Evolutionary conservation across 192 early-diverging fungal genomes (phyloP).

Genomic region (Dissophora globulifera): DNA sequence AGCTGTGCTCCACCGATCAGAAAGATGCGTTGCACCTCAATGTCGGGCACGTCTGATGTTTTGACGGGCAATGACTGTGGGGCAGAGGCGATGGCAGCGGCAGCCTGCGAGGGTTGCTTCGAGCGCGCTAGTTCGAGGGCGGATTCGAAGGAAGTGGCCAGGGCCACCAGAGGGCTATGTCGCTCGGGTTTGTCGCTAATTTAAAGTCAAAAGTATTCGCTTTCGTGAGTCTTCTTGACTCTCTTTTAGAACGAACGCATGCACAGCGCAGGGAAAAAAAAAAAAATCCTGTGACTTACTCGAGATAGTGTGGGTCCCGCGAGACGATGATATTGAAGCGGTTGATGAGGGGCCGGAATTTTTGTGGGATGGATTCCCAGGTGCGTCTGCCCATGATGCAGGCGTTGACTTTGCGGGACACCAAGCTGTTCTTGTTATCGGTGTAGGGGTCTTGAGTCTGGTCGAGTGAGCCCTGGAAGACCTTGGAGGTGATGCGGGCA

Average conservation of each 20-base stretch:
- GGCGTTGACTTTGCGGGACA: slow-evolving; percentile 67
- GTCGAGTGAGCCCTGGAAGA: too few species aligned
- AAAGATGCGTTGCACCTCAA: slow-evolving; percentile 65
- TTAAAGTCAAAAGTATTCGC: neutral
- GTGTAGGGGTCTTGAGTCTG: too few species aligned
- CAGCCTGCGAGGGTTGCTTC: slow-evolving; percentile 14
- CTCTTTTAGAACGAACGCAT: too few species aligned
- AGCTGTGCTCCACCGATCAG: slow-evolving; percentile 84
- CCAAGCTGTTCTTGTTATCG: too few species aligned
- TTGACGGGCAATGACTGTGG: neutral
- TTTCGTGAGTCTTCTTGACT: too few species aligned
- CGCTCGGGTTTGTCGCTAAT: slow-evolving; percentile 46
- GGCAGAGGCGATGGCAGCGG: neutral
- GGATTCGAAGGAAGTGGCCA: slow-evolving; percentile 60
- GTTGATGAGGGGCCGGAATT: slow-evolving; percentile 79
- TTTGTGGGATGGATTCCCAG: slow-evolving; percentile 92
- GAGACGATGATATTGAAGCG: slow-evolving; percentile 91
- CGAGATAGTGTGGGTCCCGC: slow-evolving; percentile 62
- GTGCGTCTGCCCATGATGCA: slow-evolving; percentile 95
- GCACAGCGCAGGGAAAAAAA: too few species aligned
- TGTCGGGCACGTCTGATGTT: slow-evolving; percentile 1
- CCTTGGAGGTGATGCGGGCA: slow-evolving; percentile 66
- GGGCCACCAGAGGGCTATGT: slow-evolving; percentile 31
- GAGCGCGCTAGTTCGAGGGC: slow-evolving; percentile 65
- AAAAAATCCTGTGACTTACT: too few species aligned